Evolutionary conservation across 2,329 filamentous ascomycete genomes (phyloP).

Genomic region (Trichoderma gracile): DNA sequence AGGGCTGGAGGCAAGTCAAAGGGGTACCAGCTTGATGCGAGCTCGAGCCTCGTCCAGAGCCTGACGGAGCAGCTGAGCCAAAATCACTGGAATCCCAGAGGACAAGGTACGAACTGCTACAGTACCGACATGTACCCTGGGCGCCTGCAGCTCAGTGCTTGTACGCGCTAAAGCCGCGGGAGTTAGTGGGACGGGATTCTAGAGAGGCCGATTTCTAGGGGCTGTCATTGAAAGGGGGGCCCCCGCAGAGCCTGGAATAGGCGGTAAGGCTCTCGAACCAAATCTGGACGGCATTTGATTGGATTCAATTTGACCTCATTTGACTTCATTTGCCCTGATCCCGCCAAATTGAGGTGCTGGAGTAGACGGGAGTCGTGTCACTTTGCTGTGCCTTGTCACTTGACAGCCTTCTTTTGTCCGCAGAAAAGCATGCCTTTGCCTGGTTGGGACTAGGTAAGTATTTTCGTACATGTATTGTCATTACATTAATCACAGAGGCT

Average conservation of each 20-base stretch:
- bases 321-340: not conserved
- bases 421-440: no score
- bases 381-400: no score
- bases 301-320: not conserved
- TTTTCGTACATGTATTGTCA: no score
- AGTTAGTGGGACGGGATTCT: conserved; percentile 18
- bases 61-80: not conserved
- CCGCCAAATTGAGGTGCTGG: not conserved
- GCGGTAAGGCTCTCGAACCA: conserved; percentile 11
- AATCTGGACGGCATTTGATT: not conserved
- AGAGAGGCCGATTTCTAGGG: conserved; percentile 16
- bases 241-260: conserved; percentile 10
- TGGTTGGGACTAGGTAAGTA: no score
- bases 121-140: not conserved
- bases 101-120: no score
- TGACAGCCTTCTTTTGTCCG: no score
- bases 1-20: not conserved
- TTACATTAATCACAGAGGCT: not conserved
- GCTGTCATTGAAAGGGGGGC: conserved; percentile 7
- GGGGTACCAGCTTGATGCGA: conserved; percentile 15
- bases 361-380: no score
- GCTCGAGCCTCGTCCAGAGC: conserved; percentile 20
- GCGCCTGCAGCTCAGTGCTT: conserved; percentile 20
- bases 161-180: conserved; percentile 16
- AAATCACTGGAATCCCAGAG: no score